Evolutionary conservation across 306 rosid species (phyloP).

Genomic region (Luffa acutangula): DNA sequence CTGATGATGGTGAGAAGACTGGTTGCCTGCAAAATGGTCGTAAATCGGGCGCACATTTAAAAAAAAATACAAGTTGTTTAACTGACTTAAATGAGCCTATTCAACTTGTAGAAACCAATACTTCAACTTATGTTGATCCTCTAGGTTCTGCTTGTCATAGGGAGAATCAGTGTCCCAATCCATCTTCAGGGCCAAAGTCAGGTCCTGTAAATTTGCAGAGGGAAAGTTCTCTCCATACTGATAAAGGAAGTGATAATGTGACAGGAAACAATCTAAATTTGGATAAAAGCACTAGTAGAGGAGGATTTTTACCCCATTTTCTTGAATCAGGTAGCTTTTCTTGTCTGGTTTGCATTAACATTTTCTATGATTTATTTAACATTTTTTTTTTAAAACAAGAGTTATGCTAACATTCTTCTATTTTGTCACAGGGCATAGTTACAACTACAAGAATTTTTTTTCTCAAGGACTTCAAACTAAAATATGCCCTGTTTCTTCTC

Average conservation of each 20-base stretch:
- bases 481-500: slow-evolving; percentile 33
- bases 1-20: slow-evolving; percentile 27
- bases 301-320: slow-evolving; percentile 35
- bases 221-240: slow-evolving; percentile 25
- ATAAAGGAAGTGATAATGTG: slow-evolving; percentile 28
- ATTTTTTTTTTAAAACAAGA: background rate
- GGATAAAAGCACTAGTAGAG: slow-evolving; percentile 40
- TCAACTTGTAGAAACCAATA: slow-evolving; percentile 52
- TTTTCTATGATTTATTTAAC: background rate
- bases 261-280: slow-evolving; percentile 21
- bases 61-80: slow-evolving; percentile 39
- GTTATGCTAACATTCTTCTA: slow-evolving; percentile 2
- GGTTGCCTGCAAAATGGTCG: slow-evolving; percentile 34
- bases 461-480: slow-evolving; percentile 46
- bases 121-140: slow-evolving; percentile 26
- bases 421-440: slow-evolving; percentile 41
- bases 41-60: slow-evolving; percentile 27
- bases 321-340: slow-evolving; percentile 57
- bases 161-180: slow-evolving; percentile 26
- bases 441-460: slow-evolving; percentile 30
- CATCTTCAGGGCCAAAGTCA: slow-evolving; percentile 29
- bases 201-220: slow-evolving; percentile 31
- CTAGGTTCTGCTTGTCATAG: background rate
- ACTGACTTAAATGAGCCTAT: slow-evolving; percentile 78
- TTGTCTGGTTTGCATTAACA: slow-evolving; percentile 10